Percentiles rank a stretch among this genome's conserved stretches.
Evolutionary conservation across 2,329 filamentous ascomycete genomes (phyloP).

Genomic region (Torrubiella hemipterigena): DNA sequence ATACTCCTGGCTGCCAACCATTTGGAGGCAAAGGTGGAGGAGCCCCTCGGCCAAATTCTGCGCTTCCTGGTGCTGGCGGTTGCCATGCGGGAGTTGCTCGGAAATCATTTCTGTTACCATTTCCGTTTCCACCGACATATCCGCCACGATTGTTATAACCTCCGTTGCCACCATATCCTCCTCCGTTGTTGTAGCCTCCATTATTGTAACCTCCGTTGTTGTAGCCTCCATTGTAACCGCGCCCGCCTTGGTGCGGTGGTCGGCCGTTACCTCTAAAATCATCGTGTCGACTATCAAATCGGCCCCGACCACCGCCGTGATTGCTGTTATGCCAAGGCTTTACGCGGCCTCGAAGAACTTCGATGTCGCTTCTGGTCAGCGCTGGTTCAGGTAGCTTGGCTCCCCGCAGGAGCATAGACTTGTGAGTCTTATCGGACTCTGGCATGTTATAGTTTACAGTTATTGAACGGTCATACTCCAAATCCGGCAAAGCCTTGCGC

Average conservation of each 20-base stretch:
- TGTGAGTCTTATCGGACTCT: slow-evolving; percentile 59
- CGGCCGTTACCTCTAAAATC: slow-evolving; percentile 4
- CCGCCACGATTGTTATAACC: neutral
- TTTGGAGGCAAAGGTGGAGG: slow-evolving; percentile 32
- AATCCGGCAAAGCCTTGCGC: slow-evolving; percentile 55
- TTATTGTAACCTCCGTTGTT: slow-evolving; percentile 8
- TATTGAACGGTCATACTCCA: slow-evolving; percentile 79
- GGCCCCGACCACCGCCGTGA: slow-evolving; percentile 50
- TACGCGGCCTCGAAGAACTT: slow-evolving; percentile 56
- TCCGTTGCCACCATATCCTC: neutral
- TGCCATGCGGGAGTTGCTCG: slow-evolving; percentile 17
- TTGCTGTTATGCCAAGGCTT: slow-evolving; percentile 44
- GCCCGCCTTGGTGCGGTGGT: slow-evolving; percentile 1
- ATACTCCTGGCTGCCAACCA: neutral
- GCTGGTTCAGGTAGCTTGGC: slow-evolving; percentile 60
- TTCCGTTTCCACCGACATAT: neutral
- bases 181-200: slow-evolving; percentile 1
- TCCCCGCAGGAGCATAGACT: slow-evolving; percentile 86
- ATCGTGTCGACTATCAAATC: slow-evolving; percentile 16
- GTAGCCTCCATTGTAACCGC: slow-evolving; percentile 1
- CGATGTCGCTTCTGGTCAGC: slow-evolving; percentile 65
- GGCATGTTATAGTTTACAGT: slow-evolving; percentile 84
- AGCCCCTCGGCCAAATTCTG: slow-evolving; percentile 27
- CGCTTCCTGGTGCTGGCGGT: slow-evolving; percentile 31
- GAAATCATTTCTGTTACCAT: neutral